phyloP scores from a whole-genome alignment of 371 early-diverging fungal species.

The Apophysomyces variabilis region DNA sequence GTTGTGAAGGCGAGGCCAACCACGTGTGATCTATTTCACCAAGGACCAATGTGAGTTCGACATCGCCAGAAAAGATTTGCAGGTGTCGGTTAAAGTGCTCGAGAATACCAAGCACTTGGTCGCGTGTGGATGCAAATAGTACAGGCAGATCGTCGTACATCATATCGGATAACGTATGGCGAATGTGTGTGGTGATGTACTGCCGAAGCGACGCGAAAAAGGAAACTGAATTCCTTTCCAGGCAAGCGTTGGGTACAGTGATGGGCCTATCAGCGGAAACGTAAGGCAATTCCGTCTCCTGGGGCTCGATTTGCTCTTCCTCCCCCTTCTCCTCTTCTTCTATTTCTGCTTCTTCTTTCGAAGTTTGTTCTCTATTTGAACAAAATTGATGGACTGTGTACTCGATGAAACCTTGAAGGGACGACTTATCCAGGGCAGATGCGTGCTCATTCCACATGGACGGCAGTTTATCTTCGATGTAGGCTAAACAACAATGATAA shows the following conservation, averaged over 20 bases:
- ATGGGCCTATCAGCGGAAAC: not conserved
- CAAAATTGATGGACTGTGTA: conserved; percentile 4
- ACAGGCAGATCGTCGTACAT: conserved; percentile 20
- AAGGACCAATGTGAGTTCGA: conserved; percentile 14
- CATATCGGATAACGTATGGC: conserved; percentile 21
- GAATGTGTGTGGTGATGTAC: conserved; percentile 22
- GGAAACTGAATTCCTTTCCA: conserved; percentile 17
- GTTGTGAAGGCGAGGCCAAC: conserved; percentile 3
- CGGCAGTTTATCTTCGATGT: conserved; percentile 43
- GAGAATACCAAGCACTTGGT: conserved; percentile 20
- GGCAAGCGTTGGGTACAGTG: conserved; percentile 17
- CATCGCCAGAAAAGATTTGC: conserved; percentile 6
- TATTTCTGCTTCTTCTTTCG: not conserved
- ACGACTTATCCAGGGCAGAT: conserved; percentile 25
- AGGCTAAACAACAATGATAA: conserved; percentile 23
- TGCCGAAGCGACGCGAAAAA: conserved; percentile 22
- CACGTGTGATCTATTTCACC: conserved; percentile 9
- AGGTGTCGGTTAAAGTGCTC: conserved; percentile 21
- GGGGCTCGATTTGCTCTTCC: no score
- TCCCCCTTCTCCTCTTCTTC: not conserved
- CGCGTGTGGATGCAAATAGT: conserved; percentile 20
- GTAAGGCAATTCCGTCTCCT: not conserved
- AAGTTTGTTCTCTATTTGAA: not conserved
- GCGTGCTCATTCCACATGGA: conserved; percentile 37
- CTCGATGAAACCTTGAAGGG: conserved; percentile 29